These are phyloP conservation scores for Diplotaxis tenuifolia DNA, from an alignment of 345 rosid genomes.

Conservation along the genomic window DNA sequence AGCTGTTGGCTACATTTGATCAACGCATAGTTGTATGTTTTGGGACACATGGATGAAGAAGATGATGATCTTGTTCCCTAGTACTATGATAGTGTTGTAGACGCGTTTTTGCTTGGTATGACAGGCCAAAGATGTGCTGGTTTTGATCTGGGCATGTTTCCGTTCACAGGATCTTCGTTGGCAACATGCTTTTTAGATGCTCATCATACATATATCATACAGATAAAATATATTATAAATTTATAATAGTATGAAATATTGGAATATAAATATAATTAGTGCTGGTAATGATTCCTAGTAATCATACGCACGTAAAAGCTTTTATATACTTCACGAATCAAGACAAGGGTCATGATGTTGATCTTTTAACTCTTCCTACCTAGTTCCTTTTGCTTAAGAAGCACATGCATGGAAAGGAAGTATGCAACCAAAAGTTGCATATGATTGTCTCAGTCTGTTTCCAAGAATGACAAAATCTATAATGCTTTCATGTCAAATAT, in stretches of 20 bases:
- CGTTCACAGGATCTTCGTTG: conserved; percentile 30
- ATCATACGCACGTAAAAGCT: conserved; percentile 31
- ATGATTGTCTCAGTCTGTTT: background rate
- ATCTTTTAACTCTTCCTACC: conserved; percentile 8
- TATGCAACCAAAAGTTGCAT: conserved; percentile 12
- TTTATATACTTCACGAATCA: conserved; percentile 3
- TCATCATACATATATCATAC: background rate
- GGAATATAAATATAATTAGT: background rate
- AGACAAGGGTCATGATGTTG: conserved; percentile 28
- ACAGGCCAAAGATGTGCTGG: conserved; percentile 26
- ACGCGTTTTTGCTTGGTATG: conserved; percentile 21
- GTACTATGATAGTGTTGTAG: background rate
- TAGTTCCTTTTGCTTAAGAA: background rate
- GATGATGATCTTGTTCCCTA: conserved; percentile 14
- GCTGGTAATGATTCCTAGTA: conserved; percentile 29
- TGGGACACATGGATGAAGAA: conserved; percentile 4
- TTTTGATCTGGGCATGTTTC: conserved; percentile 20
- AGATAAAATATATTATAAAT: background rate
- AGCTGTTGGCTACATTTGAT: background rate
- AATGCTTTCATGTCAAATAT: background rate
- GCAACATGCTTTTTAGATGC: conserved; percentile 15
- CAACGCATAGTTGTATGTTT: no score
- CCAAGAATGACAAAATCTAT: conserved; percentile 7
- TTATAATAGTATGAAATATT: background rate
- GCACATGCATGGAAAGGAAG: conserved; percentile 25